Evolutionary conservation across 148 eudicot species (phyloP).

Genomic region (Polygonum aviculare): DNA sequence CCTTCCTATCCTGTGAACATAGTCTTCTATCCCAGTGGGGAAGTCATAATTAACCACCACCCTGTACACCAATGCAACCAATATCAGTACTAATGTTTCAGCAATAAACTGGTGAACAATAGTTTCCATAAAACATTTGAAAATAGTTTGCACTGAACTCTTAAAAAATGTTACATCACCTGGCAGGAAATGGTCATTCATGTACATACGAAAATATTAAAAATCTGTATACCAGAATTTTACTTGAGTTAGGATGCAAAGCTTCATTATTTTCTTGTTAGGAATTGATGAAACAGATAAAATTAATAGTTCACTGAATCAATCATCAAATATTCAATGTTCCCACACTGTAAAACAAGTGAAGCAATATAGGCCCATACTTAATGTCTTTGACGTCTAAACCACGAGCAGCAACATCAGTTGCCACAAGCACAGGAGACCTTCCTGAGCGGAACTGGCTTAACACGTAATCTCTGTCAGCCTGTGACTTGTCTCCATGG

Average conservation of each 20-base stretch:
- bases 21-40: constrained; percentile 91
- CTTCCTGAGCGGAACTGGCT: constrained; percentile 68
- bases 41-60: constrained; percentile 91
- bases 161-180: neutral
- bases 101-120: neutral
- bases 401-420: constrained; percentile 98
- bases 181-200: neutral
- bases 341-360: neutral
- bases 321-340: neutral
- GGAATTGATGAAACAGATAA: neutral
- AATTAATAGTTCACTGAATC: neutral
- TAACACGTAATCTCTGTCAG: constrained; percentile 77
- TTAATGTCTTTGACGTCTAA: constrained; percentile 86
- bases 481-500: constrained; percentile 87
- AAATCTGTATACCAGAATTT: neutral
- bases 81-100: neutral
- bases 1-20: constrained; percentile 97
- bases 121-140: neutral
- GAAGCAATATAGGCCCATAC: constrained; percentile 25
- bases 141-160: neutral
- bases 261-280: neutral
- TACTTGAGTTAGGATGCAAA: neutral
- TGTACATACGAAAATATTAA: neutral
- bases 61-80: constrained; percentile 31
- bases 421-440: constrained; percentile 90